These are phyloP conservation scores for Mrakia frigida DNA, from an alignment of 768 basidiomycete species.

Conservation along the genomic window DNA sequence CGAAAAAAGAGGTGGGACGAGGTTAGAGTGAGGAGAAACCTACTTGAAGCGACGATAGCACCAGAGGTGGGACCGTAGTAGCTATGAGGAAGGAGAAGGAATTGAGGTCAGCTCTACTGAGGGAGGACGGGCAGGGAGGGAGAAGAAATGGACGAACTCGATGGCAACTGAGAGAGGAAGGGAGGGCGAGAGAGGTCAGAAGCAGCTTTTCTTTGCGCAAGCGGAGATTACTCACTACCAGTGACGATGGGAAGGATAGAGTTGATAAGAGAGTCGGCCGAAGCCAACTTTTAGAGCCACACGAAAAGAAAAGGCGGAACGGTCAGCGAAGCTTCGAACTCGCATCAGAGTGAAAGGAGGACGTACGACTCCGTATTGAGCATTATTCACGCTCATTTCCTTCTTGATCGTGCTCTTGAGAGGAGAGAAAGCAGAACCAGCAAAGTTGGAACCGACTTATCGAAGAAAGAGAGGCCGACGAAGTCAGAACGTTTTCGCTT, in stretches of 20 bases:
- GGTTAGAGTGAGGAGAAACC: no score
- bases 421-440: conserved; percentile 3
- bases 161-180: neutral
- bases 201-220: neutral
- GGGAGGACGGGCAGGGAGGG: conserved; percentile 34
- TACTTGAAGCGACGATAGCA: conserved; percentile 35
- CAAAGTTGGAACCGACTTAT: conserved; percentile 28
- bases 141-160: neutral
- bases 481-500: neutral
- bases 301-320: neutral
- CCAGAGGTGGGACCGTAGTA: conserved; percentile 38
- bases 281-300: neutral
- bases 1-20: no score
- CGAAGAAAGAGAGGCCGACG: neutral
- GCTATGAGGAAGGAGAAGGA: neutral
- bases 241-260: conserved; percentile 35
- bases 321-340: neutral
- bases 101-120: conserved; percentile 39
- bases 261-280: neutral
- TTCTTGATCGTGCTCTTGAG: conserved; percentile 25
- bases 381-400: conserved; percentile 27
- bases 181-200: neutral
- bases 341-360: neutral
- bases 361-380: neutral
- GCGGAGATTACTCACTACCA: conserved; percentile 18